These are phyloP conservation scores for Hypoxylon fragiforme DNA, from an alignment of 495 filamentous ascomycete genomes.

Conservation along the genomic window DNA sequence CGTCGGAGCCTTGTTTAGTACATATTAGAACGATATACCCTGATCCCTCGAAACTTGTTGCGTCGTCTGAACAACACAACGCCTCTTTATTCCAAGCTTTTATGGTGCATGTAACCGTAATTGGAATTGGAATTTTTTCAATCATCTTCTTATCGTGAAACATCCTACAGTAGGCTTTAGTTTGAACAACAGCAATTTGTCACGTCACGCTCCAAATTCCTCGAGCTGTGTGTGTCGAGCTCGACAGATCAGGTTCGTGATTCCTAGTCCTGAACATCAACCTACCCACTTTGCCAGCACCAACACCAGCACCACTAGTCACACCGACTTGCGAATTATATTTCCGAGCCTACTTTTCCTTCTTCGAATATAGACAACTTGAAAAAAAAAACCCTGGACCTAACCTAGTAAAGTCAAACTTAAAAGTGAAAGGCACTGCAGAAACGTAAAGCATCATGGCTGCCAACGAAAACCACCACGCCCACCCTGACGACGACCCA, in stretches of 20 bases:
- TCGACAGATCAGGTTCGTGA: slow-evolving; percentile 5
- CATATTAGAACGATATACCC: slow-evolving; percentile 25
- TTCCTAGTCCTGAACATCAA: slow-evolving; percentile 4
- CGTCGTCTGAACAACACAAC: slow-evolving; percentile 12
- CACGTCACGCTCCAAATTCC: slow-evolving; percentile 10
- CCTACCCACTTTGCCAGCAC: slow-evolving; percentile 15
- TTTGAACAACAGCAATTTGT: slow-evolving; percentile 18
- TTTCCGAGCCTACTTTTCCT: neutral
- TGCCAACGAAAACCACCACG: slow-evolving; percentile 34
- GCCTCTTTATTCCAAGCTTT: slow-evolving; percentile 9
- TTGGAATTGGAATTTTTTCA: slow-evolving; percentile 14
- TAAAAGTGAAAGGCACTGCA: too few relatives aligned
- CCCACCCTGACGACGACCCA: slow-evolving; percentile 33
- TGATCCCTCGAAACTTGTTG: slow-evolving; percentile 10
- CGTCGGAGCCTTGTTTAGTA: slow-evolving; percentile 27
- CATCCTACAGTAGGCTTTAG: neutral
- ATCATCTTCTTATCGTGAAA: too few relatives aligned
- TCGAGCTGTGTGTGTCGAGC: slow-evolving; percentile 4
- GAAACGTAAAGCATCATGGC: slow-evolving; percentile 29
- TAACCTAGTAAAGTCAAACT: too few relatives aligned
- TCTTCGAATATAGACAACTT: too few relatives aligned
- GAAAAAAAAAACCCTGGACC: too few relatives aligned
- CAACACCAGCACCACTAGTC: slow-evolving; percentile 8
- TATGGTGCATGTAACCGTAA: slow-evolving; percentile 27
- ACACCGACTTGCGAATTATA: slow-evolving; percentile 4